Base-by-base conservation (phyloP, 23 red algal genomes). In the Gracilariopsis chorda region DNA sequence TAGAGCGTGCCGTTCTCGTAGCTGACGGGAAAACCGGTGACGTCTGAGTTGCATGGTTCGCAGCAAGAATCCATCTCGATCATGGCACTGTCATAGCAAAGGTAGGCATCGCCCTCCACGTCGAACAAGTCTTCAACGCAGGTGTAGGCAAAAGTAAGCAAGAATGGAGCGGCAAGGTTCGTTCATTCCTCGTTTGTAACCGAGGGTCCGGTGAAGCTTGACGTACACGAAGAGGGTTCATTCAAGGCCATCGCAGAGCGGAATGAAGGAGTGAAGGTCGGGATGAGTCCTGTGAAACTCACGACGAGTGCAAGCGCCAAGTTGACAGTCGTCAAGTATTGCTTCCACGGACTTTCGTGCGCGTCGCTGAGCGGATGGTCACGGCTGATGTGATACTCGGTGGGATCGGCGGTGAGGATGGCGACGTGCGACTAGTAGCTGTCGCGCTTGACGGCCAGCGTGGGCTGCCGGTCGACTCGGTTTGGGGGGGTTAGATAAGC, bases 181-280 rank as follows among this genome's bases (percentile, higher is more conserved):
- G 44, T 96, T 96, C 94, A 96, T 96, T 32, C 94, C 94, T 51
- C 92, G 94, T 30, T 76, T 36, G 80, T 96, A 96, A 17, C 87
- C 86, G 28, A 91, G 25, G 0, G 34, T 69, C 28, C 78, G 42
- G 45, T 85, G 76, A 27, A 57, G 42, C 82, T 92, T 96, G 20
- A 87, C 94, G 62, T 91, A 96, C 0, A 96, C 86, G 52, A 96
- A 96, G 23, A 96, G 51, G 27, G 92, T 41, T 7, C 94, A 87
- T 27, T 58, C 82, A 29, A 96, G 57, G 0, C 65, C 67, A 32
- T 67, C 77, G 37, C 85, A 56, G 24, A 87, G 62, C 46, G 67
- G 67, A 28, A 24, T 64, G 24, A 84, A 74, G 25, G 73, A 71
- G 27, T 74, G 65, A 10, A 90, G 36, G 2, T 90, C 87, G 20